A percentile compares a stretch with the other conserved stretches of the same genome.
Conservation (phyloP, 148 eudicot genomes). For the Talinum fruticosum region DNA sequence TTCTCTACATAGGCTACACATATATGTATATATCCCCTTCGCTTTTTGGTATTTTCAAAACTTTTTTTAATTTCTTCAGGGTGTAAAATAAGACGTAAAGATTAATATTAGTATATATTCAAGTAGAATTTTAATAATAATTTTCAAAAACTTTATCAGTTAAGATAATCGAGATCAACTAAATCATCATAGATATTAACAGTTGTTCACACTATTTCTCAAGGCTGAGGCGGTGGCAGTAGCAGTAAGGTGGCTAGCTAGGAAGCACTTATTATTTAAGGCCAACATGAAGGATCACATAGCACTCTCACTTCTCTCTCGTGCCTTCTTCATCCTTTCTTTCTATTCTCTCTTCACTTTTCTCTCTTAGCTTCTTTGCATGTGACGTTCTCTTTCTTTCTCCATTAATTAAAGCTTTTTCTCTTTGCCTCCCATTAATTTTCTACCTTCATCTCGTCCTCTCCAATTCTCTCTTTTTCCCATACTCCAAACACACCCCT, state of each 20-base stretch:
- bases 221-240: neutral
- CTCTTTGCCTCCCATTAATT: neutral
- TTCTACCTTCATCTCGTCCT: neutral
- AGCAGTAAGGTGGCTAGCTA: neutral
- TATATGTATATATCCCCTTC: too few relatives aligned
- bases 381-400: conserved; percentile 30
- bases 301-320: conserved; percentile 30
- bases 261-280: conserved; percentile 2
- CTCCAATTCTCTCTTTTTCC: neutral
- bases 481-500: conserved; percentile 17
- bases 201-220: too few relatives aligned
- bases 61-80: too few relatives aligned
- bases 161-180: too few relatives aligned
- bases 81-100: too few relatives aligned
- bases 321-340: conserved; percentile 25
- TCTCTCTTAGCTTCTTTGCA: conserved; percentile 25
- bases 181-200: too few relatives aligned
- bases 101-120: too few relatives aligned
- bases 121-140: too few relatives aligned
- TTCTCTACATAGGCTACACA: too few relatives aligned
- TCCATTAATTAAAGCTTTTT: neutral
- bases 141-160: too few relatives aligned
- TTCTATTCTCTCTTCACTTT: conserved; percentile 24
- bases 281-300: conserved; percentile 25
- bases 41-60: too few relatives aligned